Evolutionary conservation across 345 rosid genomes (phyloP), one percentile per base, ranked within the genome.

Genomic region (Tarenaya hassleriana): DNA sequence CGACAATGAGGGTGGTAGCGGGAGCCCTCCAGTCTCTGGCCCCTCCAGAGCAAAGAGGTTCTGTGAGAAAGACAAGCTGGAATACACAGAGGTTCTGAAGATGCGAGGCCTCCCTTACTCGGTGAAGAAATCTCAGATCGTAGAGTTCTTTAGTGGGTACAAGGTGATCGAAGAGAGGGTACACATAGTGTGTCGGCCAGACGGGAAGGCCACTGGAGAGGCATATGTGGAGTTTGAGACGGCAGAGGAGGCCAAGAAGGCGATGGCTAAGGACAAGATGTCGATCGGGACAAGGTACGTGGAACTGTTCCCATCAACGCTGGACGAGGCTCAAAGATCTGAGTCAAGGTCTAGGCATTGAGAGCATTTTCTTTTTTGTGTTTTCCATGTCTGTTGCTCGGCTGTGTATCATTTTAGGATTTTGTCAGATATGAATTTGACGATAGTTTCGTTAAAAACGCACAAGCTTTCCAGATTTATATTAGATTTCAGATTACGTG

Each of bases 121-220:
- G 12, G 88, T 70, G 16, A 81, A 75, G 59, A 84, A 79, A 63
- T 24, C 76, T 54, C 81, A 81, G 13, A 82, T 90, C 34, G 20
- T 77, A 6, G 88, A 83, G 9, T 86, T 90, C 66, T 90, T 86
- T 59, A 64, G 56, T 41, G 94, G 77, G 24, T 86, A 52, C 75
- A 71, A 71, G 53, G 64, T 90, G 15, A 56, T 72, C 4, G 81
- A 81, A 67, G 90, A 74, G 1, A 67, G 73, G 74, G 55, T 80
- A 53, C 94, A 81, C 50, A 78, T 90, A 11, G 95, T 91, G 14
- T 90, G 88, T 69, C 81, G 94, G 40, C 83, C 91, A 2, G 95
- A 86, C 68, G 97, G 97, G 58, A 86, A 81, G 66, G 90, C 97
- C 64, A 90, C 95, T 0, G 95, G 97, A 18, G 94, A 90, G 66